A percentile compares a stretch with the other conserved stretches of the same genome.
These are phyloP conservation scores for Clitocybe nebularis DNA, from an alignment of 1,284 basidiomycete genomes.

Conservation along the genomic window DNA sequence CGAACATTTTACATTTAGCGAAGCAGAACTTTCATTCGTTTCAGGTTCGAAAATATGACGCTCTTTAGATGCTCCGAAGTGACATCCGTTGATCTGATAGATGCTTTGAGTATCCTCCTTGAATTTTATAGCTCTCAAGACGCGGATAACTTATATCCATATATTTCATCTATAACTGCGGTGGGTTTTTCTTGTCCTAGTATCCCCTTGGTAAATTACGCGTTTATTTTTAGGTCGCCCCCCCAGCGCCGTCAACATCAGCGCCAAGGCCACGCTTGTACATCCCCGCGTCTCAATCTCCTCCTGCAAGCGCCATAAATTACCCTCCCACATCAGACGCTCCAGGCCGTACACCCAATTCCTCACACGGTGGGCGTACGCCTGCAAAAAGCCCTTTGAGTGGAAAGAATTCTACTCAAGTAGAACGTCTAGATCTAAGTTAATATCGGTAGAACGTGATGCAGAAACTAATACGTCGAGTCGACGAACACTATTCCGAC, in stretches of 20 bases:
- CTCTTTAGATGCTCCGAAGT: too few species aligned
- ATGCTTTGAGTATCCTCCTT: conserved; percentile 59
- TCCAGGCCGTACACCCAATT: conserved; percentile 50
- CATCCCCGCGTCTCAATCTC: conserved; percentile 22
- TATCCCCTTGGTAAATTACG: conserved; percentile 5
- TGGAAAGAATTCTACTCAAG: conserved; percentile 9
- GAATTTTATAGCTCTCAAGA: conserved; percentile 73
- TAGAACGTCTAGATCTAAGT: conserved; percentile 15
- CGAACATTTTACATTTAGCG: conserved; percentile 60
- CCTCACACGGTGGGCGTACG: conserved; percentile 52
- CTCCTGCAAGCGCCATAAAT: conserved; percentile 19
- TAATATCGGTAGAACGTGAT: too few species aligned
- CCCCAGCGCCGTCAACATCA: conserved; percentile 44
- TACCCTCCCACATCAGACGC: conserved; percentile 21
- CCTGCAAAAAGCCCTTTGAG: conserved; percentile 33
- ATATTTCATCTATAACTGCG: conserved; percentile 45
- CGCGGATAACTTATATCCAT: conserved; percentile 38
- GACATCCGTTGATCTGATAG: conserved; percentile 37
- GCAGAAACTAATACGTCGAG: too few species aligned
- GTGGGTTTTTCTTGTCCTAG: conserved; percentile 35
- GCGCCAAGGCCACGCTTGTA: conserved; percentile 19
- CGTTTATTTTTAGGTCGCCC: conserved; percentile 35
- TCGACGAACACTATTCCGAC: too few species aligned
- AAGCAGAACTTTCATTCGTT: conserved; percentile 51
- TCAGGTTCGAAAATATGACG: conserved; percentile 57